These are phyloP conservation scores for Stylosanthes scabra DNA, from an alignment of 331 rosid species.

Conservation along the genomic window DNA sequence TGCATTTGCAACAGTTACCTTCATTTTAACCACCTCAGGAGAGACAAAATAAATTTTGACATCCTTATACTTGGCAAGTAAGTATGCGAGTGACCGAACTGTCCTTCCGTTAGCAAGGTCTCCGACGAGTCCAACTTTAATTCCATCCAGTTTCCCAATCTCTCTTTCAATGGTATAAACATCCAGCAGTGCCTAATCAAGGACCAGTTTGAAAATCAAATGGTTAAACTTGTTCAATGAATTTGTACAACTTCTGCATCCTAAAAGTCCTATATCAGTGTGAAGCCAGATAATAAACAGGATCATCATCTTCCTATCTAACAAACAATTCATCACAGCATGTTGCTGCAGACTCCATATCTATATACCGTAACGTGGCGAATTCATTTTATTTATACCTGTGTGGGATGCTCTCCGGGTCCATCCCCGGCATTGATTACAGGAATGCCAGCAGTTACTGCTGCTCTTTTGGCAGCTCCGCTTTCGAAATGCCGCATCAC, in stretches of 20 bases:
- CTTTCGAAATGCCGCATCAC: conserved; percentile 96
- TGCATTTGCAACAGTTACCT: conserved; percentile 52
- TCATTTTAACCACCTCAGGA: conserved; percentile 89
- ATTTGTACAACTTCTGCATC: no score
- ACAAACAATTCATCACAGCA: not conserved
- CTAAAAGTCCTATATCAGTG: no score
- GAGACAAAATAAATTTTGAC: conserved; percentile 84
- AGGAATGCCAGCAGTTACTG: conserved; percentile 81
- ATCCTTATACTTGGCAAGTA: conserved; percentile 75
- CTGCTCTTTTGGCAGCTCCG: conserved; percentile 97
- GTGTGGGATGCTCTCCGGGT: conserved; percentile 96
- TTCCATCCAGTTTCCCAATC: conserved; percentile 80
- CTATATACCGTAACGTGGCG: no score
- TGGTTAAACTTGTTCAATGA: no score
- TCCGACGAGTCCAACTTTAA: conserved; percentile 88
- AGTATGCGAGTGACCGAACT: conserved; percentile 90
- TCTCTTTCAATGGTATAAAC: conserved; percentile 89
- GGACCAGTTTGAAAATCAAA: not conserved
- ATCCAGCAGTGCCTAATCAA: conserved; percentile 79
- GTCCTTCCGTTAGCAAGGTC: conserved; percentile 97
- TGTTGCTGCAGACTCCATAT: no score
- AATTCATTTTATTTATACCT: conserved; percentile 53
- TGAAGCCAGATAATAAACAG: no score
- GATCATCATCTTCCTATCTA: not conserved
- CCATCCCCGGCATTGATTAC: conserved; percentile 98